Conservation (phyloP, 495 filamentous ascomycete genomes). For the Copromyces sp. region DNA sequence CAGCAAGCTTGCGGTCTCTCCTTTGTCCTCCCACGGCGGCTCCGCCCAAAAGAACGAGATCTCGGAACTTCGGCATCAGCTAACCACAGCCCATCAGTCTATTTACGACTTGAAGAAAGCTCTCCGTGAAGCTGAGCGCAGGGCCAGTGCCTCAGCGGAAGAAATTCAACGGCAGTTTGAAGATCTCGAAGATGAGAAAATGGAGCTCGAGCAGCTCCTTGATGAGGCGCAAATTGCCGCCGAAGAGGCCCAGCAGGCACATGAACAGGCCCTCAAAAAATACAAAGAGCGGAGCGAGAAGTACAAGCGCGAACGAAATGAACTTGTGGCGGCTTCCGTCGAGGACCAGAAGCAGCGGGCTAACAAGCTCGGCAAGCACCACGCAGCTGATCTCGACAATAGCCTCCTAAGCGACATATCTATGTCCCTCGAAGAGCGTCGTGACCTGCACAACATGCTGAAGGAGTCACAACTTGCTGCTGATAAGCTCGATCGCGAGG, state of each 20-base stretch:
- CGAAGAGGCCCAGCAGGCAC: slow-evolving; percentile 79
- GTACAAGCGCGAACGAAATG: slow-evolving; percentile 33
- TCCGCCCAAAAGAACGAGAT: slow-evolving; percentile 55
- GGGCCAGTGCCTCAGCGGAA: slow-evolving; percentile 69
- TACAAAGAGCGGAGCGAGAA: slow-evolving; percentile 42
- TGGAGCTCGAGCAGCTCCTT: slow-evolving; percentile 69
- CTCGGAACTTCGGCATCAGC: slow-evolving; percentile 49
- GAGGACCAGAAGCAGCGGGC: slow-evolving; percentile 12
- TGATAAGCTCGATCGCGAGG: slow-evolving; percentile 34
- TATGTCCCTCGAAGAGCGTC: slow-evolving; percentile 30
- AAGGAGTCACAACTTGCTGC: slow-evolving; percentile 56
- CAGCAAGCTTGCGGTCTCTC: slow-evolving; percentile 24
- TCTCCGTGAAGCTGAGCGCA: slow-evolving; percentile 49
- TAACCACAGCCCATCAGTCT: slow-evolving; percentile 51
- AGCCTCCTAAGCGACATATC: slow-evolving; percentile 17
- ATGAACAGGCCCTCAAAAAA: slow-evolving; percentile 53
- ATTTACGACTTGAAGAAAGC: slow-evolving; percentile 46
- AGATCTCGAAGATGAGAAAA: slow-evolving; percentile 83
- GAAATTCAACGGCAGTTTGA: slow-evolving; percentile 75
- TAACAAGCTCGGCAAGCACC: not conserved
- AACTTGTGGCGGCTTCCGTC: slow-evolving; percentile 19
- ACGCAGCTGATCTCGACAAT: slow-evolving; percentile 2
- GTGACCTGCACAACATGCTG: slow-evolving; percentile 59
- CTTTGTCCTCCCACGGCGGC: slow-evolving; percentile 17
- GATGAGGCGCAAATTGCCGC: slow-evolving; percentile 61